Percentiles rank a stretch among this genome's conserved stretches.
These are phyloP conservation scores for Botryotinia calthae DNA, from an alignment of 2,329 filamentous ascomycete species.

Conservation along the genomic window DNA sequence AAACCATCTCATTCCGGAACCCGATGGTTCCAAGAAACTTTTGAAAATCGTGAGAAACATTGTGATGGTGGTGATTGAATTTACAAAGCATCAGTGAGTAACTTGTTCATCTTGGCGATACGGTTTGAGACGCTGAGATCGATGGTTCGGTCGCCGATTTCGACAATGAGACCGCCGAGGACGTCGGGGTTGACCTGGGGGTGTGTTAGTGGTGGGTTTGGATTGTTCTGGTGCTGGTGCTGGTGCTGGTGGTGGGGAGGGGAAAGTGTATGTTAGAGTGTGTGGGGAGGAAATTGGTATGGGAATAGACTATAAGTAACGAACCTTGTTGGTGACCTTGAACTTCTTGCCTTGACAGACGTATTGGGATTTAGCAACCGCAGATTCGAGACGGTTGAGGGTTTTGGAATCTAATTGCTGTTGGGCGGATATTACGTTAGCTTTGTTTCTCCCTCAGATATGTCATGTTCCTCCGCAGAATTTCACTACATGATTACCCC, in stretches of 20 bases:
- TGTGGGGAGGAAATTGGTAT: background rate
- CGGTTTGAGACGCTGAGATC: slow-evolving; percentile 93
- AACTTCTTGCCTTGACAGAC: slow-evolving; percentile 92
- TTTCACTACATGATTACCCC: background rate
- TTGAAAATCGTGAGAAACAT: slow-evolving; percentile 31
- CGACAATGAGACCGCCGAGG: slow-evolving; percentile 87
- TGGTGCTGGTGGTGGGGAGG: background rate
- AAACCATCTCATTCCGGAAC: background rate
- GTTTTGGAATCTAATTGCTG: slow-evolving; percentile 85
- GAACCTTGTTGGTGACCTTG: slow-evolving; percentile 89
- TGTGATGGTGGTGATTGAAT: slow-evolving; percentile 40
- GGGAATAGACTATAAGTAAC: background rate
- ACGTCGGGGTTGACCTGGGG: slow-evolving; percentile 86
- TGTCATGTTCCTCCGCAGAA: background rate
- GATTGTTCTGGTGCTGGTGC: background rate
- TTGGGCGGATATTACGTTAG: slow-evolving; percentile 17
- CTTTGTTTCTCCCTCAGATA: slow-evolving; percentile 1
- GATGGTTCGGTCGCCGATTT: slow-evolving; percentile 96
- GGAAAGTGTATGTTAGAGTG: background rate
- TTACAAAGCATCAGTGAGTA: slow-evolving; percentile 95
- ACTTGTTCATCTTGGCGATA: slow-evolving; percentile 99
- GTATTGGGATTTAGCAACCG: slow-evolving; percentile 86
- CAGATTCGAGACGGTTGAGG: slow-evolving; percentile 79
- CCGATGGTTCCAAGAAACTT: background rate
- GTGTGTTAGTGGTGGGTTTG: background rate